Evolutionary conservation across 192 early-diverging fungal species (phyloP), one percentile per base, ranked within the genome.

Genomic region (Coemansia sp.): DNA sequence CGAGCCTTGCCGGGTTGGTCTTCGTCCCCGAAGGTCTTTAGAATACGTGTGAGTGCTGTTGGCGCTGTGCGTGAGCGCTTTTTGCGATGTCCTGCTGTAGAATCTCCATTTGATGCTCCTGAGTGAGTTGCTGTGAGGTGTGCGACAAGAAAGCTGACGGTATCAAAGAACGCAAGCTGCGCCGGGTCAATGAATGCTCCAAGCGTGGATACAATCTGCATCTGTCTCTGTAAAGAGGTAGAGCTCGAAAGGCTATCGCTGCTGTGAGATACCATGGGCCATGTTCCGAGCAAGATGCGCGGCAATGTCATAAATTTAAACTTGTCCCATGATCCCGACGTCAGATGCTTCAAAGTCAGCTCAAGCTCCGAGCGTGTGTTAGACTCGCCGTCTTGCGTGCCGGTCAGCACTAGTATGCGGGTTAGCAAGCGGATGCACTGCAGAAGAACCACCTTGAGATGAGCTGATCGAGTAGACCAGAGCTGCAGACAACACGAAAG

Each of bases 101-200:
- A 27, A 12, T 52, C 42, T 22, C 37, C 24, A 4, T 40, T 18
- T 12, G 34, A 22, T 18, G 48, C 37, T 22, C 21, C 18, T 3
- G 19, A 25, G 10, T 55, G 53, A 2, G 12, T 42, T 13, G 53
- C 47, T 4, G 59, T 55, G 13, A 78, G 23, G 4, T 59, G 25
- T 2, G 55, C 48, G 1, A 54, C 76, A 10, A 78, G 42, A 27
- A 59, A 72, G 11, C 62, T 62, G 10, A 65, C 66, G 0, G 76
- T 72, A 34, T 78, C 76, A 47, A 78, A 78, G 19, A 72, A 78
- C 8, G 59, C 69, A 19, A 66, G 1, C 47, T 71, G 66, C 4
- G 34, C 14, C 4, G 76, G 65, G 6, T 65, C 59, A 3, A 78
- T 30, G 3, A 62, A 23, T 2, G 51, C 22, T 13, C 62, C 58